These are phyloP conservation scores for Nakaseomyces nivariensis DNA, from an alignment of 1,139 yeast genomes.

Conservation along the genomic window DNA sequence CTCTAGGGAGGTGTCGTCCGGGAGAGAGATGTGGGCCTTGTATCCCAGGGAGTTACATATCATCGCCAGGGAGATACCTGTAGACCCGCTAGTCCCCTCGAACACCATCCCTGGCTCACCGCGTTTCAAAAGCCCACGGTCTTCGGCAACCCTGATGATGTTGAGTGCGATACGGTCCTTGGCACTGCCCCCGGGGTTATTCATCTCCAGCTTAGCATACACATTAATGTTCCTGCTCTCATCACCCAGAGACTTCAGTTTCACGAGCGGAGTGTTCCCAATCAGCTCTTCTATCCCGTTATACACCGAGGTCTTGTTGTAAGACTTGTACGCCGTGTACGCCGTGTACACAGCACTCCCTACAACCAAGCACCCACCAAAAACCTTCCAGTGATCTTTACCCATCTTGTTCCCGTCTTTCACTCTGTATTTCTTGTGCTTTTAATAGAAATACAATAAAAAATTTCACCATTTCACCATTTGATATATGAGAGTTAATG, in stretches of 20 bases:
- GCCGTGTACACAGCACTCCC: background rate
- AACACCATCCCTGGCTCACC: slow-evolving; percentile 49
- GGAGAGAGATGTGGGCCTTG: slow-evolving; percentile 83
- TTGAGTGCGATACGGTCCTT: slow-evolving; percentile 90
- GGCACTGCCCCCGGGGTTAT: slow-evolving; percentile 92
- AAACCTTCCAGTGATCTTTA: background rate
- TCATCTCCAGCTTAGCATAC: slow-evolving; percentile 75
- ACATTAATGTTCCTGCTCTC: slow-evolving; percentile 66
- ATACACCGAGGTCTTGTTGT: slow-evolving; percentile 8
- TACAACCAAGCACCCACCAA: background rate
- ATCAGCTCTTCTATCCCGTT: slow-evolving; percentile 53
- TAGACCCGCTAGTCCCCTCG: slow-evolving; percentile 94
- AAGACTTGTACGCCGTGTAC: background rate
- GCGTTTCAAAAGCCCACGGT: slow-evolving; percentile 40
- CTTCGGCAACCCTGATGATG: slow-evolving; percentile 62
- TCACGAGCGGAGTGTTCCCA: slow-evolving; percentile 86
- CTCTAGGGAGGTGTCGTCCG: slow-evolving; percentile 86
- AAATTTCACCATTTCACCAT: no score
- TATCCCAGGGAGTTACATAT: slow-evolving; percentile 83
- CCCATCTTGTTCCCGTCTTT: background rate
- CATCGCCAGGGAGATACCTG: slow-evolving; percentile 89
- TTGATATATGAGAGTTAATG: no score
- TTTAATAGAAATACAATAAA: no score
- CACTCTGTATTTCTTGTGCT: no score
- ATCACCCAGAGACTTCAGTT: slow-evolving; percentile 60